Evolutionary conservation across 1,284 basidiomycete genomes (phyloP), one percentile per base, ranked within the genome.

Genomic region (Amylostereum areolatum): DNA sequence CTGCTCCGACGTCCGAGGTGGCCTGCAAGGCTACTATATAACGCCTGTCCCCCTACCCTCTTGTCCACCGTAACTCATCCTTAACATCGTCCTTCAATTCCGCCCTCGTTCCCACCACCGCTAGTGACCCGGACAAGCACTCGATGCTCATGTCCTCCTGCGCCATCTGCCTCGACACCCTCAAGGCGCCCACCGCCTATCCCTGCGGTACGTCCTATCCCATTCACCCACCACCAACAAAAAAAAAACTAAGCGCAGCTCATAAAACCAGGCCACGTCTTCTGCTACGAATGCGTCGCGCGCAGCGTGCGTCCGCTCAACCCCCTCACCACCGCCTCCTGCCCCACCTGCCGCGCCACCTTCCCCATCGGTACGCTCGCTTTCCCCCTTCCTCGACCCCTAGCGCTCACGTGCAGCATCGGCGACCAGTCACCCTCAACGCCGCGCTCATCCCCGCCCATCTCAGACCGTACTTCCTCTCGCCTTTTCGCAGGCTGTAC

Each of bases 211-310:
- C 54, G 72, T 63, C 34, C 24, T 36, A 28, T 29, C 2, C 36
- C n/a, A 24, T 42, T 49, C 48, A 9, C 48, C 37, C 32, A 6
- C 18, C n/a, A 32, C 0, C 12, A 24, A 8, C 5, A 3, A 30
- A 27, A 6, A 47, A 2, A 34, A 32, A 5, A 24, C 10, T 45
- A 28, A 43, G 18, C n/a, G n/a, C n/a, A n/a, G n/a, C 42, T 51
- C n/a, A n/a, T n/a, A n/a, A n/a, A 11, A 11, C 27, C 37, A 83
- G 81, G 81, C 5, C 80, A 83, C 58, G 68, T 82, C 29, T 82
- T 80, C 56, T 82, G 81, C 61, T 66, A 70, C 35, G 68, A 71
- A 40, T 83, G 81, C 58, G 68, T 82, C 49, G 59, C 69, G 35
- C 67, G 69, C 48, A 66, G 73, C 2, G 68, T 80, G 5, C 69